Base-by-base conservation (phyloP, 1,284 basidiomycete genomes). In the Pyrrhoderma lamaoense region DNA sequence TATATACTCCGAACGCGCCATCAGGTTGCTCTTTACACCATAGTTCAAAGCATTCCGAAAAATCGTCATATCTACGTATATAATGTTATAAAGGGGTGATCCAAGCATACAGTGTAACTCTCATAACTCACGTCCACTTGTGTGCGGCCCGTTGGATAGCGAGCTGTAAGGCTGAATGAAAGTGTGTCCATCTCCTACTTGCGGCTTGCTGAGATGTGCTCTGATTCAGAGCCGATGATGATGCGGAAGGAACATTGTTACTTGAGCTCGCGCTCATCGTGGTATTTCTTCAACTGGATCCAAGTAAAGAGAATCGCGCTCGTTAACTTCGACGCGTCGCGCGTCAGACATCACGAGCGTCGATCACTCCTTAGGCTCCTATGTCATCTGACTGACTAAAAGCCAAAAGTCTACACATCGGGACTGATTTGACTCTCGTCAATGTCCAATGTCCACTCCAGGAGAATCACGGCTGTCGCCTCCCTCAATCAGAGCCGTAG, bases 11-110 rank as follows among this genome's bases (percentile, higher is more conserved):
- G 25, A 76, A 73, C 3, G 84, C 78, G 16, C 80, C 78, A 51
- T 83, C 79, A 42, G 80, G 82, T 56, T 85, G 79, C 58, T 86
- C 83, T 57, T 86, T 80, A 42, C 80, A 83, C 67, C 81, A 86
- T 22, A 80, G 66, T 14, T 85, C 73, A 60, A 89, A 89, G 61
- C 86, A 88, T 66, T 86, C 81, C 3, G 76, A 70, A 57, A 88
- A 89, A 62, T 89, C 83, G 60, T 87, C 81, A 59, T 80, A 85
- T 44, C 85, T 89, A 23, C 18, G 18, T 18, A 44, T 7, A 51
- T 40, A 43, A 36, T 19, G 49, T 25, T 45, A 48, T 22, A 42
- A n/a, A 34, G 5, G 35, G 40, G 27, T 5, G 27, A 31, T n/a
- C 27, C 11, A 31, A 31, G 37, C 51, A 0, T 36, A 8, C 3